phyloP scores from a whole-genome alignment of 1,139 yeast species.

The Magnusiomyces ingens region DNA sequence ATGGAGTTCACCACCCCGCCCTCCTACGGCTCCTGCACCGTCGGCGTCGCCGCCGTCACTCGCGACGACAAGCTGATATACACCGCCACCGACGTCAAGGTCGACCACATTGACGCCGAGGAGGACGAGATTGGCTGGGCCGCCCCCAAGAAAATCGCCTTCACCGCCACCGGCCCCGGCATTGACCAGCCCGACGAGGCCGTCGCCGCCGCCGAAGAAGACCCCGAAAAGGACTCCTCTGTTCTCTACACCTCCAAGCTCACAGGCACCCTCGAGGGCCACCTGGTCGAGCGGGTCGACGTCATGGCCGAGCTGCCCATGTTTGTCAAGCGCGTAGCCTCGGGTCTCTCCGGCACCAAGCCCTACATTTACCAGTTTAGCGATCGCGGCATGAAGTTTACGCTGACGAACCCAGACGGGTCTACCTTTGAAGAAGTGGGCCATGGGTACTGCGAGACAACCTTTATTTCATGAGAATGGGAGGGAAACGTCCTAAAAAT shows the following conservation, averaged over 20 bases:
- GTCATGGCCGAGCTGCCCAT: constrained; percentile 97
- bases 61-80: constrained; percentile 56
- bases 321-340: constrained; percentile 85
- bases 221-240: not conserved
- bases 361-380: constrained; percentile 92
- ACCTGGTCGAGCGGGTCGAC: constrained; percentile 81
- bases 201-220: not conserved
- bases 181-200: constrained; percentile 35
- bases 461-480: constrained; percentile 42
- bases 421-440: constrained; percentile 47
- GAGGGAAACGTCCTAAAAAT: not conserved
- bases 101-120: constrained; percentile 52
- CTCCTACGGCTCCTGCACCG: constrained; percentile 77
- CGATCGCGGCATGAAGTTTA: constrained; percentile 39
- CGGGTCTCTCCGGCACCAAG: constrained; percentile 91
- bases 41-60: constrained; percentile 70
- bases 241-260: constrained; percentile 41
- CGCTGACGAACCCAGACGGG: constrained; percentile 24
- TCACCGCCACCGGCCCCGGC: constrained; percentile 48
- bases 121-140: constrained; percentile 82
- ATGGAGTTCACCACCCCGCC: constrained; percentile 96
- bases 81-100: constrained; percentile 60
- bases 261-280: constrained; percentile 35
- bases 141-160: constrained; percentile 63
- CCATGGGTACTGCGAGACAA: constrained; percentile 72